A percentile compares a stretch with the other conserved stretches of the same genome.
Evolutionary conservation across 371 early-diverging fungal genomes (phyloP).

Genomic region (Entomophthora muscae): DNA sequence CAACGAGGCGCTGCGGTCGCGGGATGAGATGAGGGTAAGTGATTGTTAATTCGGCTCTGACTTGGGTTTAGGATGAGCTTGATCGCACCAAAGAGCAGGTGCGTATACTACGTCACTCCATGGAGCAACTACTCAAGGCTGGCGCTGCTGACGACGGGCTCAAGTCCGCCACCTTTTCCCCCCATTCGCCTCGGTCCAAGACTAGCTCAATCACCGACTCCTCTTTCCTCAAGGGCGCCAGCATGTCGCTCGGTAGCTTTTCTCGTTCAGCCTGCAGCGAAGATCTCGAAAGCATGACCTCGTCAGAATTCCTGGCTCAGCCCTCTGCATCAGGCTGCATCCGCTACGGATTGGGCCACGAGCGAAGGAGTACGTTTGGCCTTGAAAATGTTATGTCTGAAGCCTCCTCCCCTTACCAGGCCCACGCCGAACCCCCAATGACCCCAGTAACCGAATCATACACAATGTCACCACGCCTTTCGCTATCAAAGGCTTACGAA

Average conservation of each 20-base stretch:
- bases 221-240: neutral
- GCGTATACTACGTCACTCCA: neutral
- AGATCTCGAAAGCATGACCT: neutral
- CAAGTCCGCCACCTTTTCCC: neutral
- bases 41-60: neutral
- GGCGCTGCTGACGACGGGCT: conserved; percentile 1
- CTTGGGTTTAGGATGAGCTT: neutral
- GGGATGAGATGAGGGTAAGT: neutral
- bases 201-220: neutral
- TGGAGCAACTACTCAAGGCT: conserved; percentile 1
- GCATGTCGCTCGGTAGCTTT: neutral
- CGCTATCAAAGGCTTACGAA: too few relatives aligned
- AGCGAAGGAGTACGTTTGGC: too few relatives aligned
- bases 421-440: too few relatives aligned
- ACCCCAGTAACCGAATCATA: too few relatives aligned
- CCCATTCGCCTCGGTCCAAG: neutral
- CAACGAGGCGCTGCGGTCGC: neutral
- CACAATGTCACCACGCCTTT: too few relatives aligned
- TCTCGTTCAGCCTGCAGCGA: neutral
- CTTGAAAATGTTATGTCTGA: too few relatives aligned
- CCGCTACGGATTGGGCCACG: neutral
- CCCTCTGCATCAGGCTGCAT: neutral
- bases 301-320: neutral
- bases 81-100: conserved; percentile 1
- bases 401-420: too few relatives aligned